phyloP scores from a whole-genome alignment of 108 stramenopile species.

The Nitzschia sp. region DNA sequence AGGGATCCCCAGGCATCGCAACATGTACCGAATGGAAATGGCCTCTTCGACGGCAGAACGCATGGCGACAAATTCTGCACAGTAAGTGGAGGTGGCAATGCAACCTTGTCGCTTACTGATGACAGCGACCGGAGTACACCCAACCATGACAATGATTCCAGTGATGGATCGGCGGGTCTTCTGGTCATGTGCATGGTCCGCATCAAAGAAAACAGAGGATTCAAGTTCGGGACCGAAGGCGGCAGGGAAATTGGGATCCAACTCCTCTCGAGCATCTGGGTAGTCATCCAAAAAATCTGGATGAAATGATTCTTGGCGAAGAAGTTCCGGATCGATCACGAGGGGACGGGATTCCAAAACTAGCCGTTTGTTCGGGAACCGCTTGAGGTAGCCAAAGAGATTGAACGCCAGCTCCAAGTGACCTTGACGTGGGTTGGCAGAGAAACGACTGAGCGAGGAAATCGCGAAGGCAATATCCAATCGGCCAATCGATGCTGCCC shows the following conservation, averaged over 20 bases:
- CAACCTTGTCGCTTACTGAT: constrained; percentile 42
- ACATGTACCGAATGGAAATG: neutral
- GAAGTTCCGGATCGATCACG: too few relatives aligned
- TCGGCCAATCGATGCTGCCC: constrained; percentile 49
- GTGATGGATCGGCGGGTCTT: constrained; percentile 16
- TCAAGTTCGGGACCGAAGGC: neutral
- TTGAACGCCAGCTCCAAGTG: too few relatives aligned
- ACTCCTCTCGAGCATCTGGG: neutral
- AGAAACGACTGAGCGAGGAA: too few relatives aligned
- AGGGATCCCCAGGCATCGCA: neutral
- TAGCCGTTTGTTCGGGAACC: too few relatives aligned
- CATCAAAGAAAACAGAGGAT: neutral
- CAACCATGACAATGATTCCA: constrained; percentile 51
- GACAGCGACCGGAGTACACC: constrained; percentile 41
- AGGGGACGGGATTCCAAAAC: too few relatives aligned
- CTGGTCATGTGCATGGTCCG: neutral
- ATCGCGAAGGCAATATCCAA: too few relatives aligned
- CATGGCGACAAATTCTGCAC: constrained; percentile 43
- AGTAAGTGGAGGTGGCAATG: neutral
- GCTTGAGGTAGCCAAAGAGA: too few relatives aligned
- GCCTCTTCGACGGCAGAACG: constrained; percentile 14
- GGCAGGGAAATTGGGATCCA: neutral
- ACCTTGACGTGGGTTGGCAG: too few relatives aligned
- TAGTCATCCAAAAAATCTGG: neutral
- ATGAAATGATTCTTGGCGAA: neutral